Evolutionary conservation across 2,329 filamentous ascomycete species (phyloP).

Genomic region (Xylariaceae sp.): DNA sequence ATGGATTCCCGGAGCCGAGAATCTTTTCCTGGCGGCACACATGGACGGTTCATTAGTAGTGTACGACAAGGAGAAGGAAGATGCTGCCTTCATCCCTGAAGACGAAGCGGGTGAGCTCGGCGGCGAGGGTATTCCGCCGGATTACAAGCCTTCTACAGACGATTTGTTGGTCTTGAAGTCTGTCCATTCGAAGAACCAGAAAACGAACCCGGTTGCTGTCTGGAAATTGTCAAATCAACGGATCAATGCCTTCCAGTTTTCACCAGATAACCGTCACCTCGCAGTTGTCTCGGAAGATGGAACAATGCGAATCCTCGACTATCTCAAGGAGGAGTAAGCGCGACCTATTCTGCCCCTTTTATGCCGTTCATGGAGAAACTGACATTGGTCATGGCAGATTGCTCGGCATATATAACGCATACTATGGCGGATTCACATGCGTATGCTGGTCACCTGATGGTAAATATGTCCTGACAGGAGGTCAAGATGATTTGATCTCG

Average conservation of each 20-base stretch:
- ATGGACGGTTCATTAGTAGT: conserved; percentile 87
- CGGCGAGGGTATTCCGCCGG: conserved; percentile 34
- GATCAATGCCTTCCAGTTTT: conserved; percentile 88
- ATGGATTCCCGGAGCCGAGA: conserved; percentile 94
- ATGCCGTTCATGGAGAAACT: not conserved
- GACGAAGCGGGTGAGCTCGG: conserved; percentile 19
- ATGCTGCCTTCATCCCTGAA: conserved; percentile 37
- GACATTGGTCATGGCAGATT: conserved; percentile 47
- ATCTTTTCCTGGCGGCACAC: conserved; percentile 84
- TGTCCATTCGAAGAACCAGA: conserved; percentile 89
- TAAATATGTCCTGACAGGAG: conserved; percentile 90
- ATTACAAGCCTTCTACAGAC: conserved; percentile 38
- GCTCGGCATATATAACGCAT: conserved; percentile 81
- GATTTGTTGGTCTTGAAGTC: conserved; percentile 78
- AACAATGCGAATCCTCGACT: conserved; percentile 83
- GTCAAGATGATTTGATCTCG: conserved; percentile 91
- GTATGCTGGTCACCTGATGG: conserved; percentile 98
- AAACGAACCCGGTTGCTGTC: conserved; percentile 81
- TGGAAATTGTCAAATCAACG: conserved; percentile 92
- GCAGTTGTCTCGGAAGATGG: conserved; percentile 92
- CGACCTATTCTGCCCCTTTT: conserved; percentile 9
- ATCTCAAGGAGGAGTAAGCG: conserved; percentile 77
- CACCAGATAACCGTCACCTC: conserved; percentile 78
- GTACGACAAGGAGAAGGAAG: conserved; percentile 90
- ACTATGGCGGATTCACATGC: conserved; percentile 88